Conservation (phyloP, 2,329 filamentous ascomycete genomes). For the Aspergillus aculeatinus region DNA sequence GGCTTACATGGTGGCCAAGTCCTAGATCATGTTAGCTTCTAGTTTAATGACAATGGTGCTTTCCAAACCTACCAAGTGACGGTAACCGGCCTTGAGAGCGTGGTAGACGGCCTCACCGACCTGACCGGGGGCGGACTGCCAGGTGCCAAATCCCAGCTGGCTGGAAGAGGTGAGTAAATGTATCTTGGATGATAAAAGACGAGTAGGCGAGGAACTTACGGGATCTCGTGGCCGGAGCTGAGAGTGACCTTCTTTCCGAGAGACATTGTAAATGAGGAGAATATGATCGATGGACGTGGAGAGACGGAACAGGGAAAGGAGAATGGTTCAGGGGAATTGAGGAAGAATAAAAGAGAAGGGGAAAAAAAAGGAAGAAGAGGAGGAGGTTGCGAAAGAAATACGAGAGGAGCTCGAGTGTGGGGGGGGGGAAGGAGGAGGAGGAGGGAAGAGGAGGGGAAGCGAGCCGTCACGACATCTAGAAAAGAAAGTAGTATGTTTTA, state of each 20-base stretch:
- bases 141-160: constrained; percentile 42
- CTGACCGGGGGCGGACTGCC: constrained; percentile 41
- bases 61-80: constrained; percentile 34
- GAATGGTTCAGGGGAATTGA: constrained; percentile 3
- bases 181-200: background rate
- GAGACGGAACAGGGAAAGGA: background rate
- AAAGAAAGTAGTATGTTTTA: background rate
- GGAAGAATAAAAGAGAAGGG: background rate
- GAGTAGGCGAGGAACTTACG: constrained; percentile 27
- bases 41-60: background rate
- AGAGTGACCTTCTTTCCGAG: constrained; percentile 41
- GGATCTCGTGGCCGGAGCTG: constrained; percentile 40
- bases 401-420: background rate
- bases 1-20: constrained; percentile 41
- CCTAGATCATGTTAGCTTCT: constrained; percentile 26
- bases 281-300: background rate
- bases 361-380: background rate
- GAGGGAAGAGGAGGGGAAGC: background rate
- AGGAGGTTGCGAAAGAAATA: constrained; percentile 6
- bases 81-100: constrained; percentile 42
- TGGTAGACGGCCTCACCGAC: constrained; percentile 42
- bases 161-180: constrained; percentile 20
- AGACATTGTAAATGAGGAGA: constrained; percentile 33
- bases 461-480: background rate
- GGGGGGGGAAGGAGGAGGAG: background rate